phyloP scores from a whole-genome alignment of 345 rosid species.

The Sisymbrium irio region DNA sequence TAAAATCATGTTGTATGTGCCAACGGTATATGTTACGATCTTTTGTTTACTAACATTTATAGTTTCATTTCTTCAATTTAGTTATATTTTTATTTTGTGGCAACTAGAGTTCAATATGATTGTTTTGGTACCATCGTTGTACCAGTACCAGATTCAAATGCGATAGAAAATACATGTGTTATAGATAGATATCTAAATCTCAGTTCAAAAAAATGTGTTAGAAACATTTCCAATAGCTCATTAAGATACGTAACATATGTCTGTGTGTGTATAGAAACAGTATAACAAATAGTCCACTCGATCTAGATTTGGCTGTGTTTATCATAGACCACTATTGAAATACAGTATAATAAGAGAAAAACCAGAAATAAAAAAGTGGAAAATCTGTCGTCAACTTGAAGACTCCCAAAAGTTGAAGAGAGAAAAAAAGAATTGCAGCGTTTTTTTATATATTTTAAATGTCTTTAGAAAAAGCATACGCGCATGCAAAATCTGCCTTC shows the following conservation, averaged over 20 bases:
- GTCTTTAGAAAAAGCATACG: slow-evolving; percentile 37
- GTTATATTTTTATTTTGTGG: not conserved
- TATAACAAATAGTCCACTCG: not conserved
- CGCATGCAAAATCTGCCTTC: slow-evolving; percentile 36
- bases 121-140: not conserved
- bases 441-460: not conserved
- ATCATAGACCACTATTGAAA: not conserved
- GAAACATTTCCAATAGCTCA: not conserved
- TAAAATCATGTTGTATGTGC: not conserved
- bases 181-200: not conserved
- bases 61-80: not conserved
- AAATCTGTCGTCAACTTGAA: slow-evolving; percentile 28
- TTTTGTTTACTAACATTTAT: not conserved
- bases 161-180: not conserved
- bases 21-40: not conserved
- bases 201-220: not conserved
- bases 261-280: not conserved
- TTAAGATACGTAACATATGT: not conserved
- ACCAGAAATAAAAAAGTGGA: not conserved
- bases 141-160: not conserved
- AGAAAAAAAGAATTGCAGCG: not conserved
- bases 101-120: not conserved
- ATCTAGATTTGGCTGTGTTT: not conserved
- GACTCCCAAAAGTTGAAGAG: slow-evolving; percentile 20
- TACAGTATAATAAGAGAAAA: not conserved